These are phyloP conservation scores for Jamesozyma gamospora DNA, from an alignment of 805 yeast genomes.

Conservation along the genomic window DNA sequence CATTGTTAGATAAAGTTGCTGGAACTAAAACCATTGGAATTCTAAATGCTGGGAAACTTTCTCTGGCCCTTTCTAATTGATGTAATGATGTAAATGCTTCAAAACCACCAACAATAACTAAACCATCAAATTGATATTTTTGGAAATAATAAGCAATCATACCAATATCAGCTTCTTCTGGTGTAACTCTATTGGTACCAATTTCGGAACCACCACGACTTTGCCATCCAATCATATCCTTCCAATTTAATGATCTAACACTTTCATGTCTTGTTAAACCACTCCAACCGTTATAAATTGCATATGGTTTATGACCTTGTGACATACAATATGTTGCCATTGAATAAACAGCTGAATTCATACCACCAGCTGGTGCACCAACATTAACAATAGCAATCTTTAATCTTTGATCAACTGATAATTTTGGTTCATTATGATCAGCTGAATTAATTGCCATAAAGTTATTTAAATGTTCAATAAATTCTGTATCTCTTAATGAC, in stretches of 20 bases:
- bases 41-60: slow-evolving; percentile 56
- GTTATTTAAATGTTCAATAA: slow-evolving; percentile 52
- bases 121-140: slow-evolving; percentile 58
- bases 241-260: slow-evolving; percentile 52
- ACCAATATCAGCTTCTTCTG: slow-evolving; percentile 57
- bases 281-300: slow-evolving; percentile 63
- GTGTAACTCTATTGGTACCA: slow-evolving; percentile 69
- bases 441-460: slow-evolving; percentile 60
- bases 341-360: slow-evolving; percentile 69
- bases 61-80: slow-evolving; percentile 51
- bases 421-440: slow-evolving; percentile 51
- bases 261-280: slow-evolving; percentile 59
- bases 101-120: slow-evolving; percentile 71
- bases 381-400: slow-evolving; percentile 64
- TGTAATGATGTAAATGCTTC: slow-evolving; percentile 68
- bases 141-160: slow-evolving; percentile 63
- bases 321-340: slow-evolving; percentile 68
- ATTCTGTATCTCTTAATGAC: slow-evolving; percentile 59
- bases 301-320: slow-evolving; percentile 61
- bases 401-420: slow-evolving; percentile 44
- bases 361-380: slow-evolving; percentile 75
- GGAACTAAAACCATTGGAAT: slow-evolving; percentile 74
- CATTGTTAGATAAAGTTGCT: slow-evolving; percentile 71
- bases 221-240: slow-evolving; percentile 65
- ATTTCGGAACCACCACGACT: slow-evolving; percentile 70